Evolutionary conservation across 192 early-diverging fungal genomes (phyloP).

Genomic region (Spizellomyces sp.): DNA sequence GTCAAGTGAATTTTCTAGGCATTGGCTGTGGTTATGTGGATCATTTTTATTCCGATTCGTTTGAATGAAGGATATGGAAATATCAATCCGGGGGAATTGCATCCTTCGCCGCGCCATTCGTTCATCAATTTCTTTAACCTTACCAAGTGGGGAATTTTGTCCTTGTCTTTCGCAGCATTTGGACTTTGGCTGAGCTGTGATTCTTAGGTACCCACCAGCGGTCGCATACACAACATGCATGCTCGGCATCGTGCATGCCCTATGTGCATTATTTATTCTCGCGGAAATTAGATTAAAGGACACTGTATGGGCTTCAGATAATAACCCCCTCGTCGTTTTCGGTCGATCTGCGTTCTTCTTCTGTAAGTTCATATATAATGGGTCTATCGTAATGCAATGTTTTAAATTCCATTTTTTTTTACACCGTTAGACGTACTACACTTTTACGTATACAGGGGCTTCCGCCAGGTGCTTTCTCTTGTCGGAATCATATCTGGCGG

Average conservation of each 20-base stretch:
- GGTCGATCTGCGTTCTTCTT: conserved; percentile 36
- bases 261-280: conserved; percentile 32
- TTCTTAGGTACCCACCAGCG: conserved; percentile 37
- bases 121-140: conserved; percentile 47
- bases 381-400: background rate
- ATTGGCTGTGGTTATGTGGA: conserved; percentile 25
- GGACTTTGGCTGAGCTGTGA: background rate
- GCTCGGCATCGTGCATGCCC: conserved; percentile 34
- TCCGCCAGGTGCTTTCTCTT: conserved; percentile 1
- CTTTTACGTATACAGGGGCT: conserved; percentile 29
- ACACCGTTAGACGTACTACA: conserved; percentile 17
- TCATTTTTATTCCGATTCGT: conserved; percentile 37
- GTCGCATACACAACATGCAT: conserved; percentile 38
- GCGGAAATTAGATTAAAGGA: conserved; percentile 1
- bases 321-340: conserved; percentile 28
- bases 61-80: conserved; percentile 34
- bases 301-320: conserved; percentile 1
- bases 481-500: conserved; percentile 11
- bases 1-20: conserved; percentile 9
- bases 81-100: conserved; percentile 40
- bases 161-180: background rate
- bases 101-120: conserved; percentile 24
- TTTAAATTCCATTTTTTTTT: background rate
- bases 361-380: conserved; percentile 11
- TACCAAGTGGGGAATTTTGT: conserved; percentile 28